Evolutionary conservation across 192 early-diverging fungal genomes (phyloP).

Genomic region (Podila minutissima): DNA sequence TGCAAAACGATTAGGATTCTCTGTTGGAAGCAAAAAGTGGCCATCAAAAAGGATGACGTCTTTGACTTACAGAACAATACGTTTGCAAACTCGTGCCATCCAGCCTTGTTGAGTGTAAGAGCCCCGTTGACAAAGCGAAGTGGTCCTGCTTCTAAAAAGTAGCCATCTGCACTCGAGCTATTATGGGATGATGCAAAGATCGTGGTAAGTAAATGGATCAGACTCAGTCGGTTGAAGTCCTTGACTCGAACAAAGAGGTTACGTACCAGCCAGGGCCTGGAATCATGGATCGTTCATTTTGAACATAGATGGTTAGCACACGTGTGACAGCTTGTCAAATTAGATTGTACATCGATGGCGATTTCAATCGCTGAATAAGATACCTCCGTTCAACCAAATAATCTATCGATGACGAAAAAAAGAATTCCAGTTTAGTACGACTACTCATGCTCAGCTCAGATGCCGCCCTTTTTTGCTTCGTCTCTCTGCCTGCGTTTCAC

Average conservation of each 20-base stretch:
- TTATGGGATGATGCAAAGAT: background rate
- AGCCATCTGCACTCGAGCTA: slow-evolving; percentile 68
- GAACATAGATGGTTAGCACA: too few relatives aligned
- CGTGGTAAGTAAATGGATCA: background rate
- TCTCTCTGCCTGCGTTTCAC: background rate
- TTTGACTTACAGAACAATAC: slow-evolving; percentile 59
- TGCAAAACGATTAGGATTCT: background rate
- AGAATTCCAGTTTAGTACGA: background rate
- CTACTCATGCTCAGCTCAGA: too few relatives aligned
- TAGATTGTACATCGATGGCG: slow-evolving; percentile 8
- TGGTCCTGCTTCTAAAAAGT: slow-evolving; percentile 71
- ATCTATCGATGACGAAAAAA: slow-evolving; percentile 44
- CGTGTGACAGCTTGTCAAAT: too few relatives aligned
- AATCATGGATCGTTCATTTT: background rate
- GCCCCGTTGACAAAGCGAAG: slow-evolving; percentile 54
- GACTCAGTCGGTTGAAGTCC: background rate
- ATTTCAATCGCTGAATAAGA: slow-evolving; percentile 23
- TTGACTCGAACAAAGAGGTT: background rate
- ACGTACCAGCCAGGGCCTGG: slow-evolving; percentile 36
- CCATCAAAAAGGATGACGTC: background rate
- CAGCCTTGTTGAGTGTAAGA: slow-evolving; percentile 53
- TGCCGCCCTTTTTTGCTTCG: background rate
- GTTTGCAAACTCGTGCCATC: slow-evolving; percentile 71
- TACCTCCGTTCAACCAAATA: slow-evolving; percentile 73
- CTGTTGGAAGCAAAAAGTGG: background rate